Conservation (phyloP, 495 filamentous ascomycete species). For the Penicillium fimorum region DNA sequence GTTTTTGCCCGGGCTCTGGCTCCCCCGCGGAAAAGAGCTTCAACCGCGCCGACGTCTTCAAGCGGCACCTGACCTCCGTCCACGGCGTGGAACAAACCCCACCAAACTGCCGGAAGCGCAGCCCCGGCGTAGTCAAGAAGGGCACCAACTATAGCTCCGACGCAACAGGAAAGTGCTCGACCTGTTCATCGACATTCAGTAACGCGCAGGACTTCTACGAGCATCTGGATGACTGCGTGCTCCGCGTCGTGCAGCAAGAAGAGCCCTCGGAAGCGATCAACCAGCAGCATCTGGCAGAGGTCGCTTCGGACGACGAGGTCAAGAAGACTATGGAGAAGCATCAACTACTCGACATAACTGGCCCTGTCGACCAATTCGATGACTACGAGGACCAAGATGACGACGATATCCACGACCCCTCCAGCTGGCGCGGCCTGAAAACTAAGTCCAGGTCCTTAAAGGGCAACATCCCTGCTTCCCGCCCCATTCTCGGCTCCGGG, state of each 20-base stretch:
- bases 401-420: constrained; percentile 58
- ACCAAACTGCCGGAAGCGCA: constrained; percentile 91
- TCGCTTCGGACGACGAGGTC: constrained; percentile 79
- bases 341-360: constrained; percentile 60
- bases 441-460: constrained; percentile 42
- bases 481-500: constrained; percentile 49
- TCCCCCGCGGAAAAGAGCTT: constrained; percentile 96
- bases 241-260: constrained; percentile 95
- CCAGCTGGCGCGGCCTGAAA: constrained; percentile 48
- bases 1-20: constrained; percentile 91
- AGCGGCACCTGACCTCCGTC: constrained; percentile 90
- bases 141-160: constrained; percentile 62
- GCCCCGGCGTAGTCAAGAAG: constrained; percentile 53
- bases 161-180: constrained; percentile 92
- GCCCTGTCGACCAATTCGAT: constrained; percentile 44
- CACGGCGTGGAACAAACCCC: constrained; percentile 95
- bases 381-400: constrained; percentile 61
- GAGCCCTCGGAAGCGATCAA: constrained; percentile 97
- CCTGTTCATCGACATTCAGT: constrained; percentile 85
- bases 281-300: constrained; percentile 75
- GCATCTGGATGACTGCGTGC: constrained; percentile 97
- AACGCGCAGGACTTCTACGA: constrained; percentile 99
- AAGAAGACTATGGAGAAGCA: constrained; percentile 82
- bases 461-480: constrained; percentile 38
- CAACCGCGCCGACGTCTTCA: constrained; percentile 98